phyloP scores from a whole-genome alignment of 106 monocot species.

The Vanilla planifolia region DNA sequence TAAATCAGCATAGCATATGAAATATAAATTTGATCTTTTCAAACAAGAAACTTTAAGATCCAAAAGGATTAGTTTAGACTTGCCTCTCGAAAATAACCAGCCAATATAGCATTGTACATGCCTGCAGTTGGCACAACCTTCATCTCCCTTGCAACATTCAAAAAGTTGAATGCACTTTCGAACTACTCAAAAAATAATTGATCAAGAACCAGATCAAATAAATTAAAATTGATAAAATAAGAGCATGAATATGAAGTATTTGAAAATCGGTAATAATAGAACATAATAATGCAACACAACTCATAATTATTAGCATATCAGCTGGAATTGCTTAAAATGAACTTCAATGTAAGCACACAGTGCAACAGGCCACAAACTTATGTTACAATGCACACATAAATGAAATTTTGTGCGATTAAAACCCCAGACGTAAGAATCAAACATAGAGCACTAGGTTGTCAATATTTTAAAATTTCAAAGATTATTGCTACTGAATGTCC shows the following conservation, averaged over 20 bases:
- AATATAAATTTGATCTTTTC: not conserved
- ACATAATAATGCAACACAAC: not conserved
- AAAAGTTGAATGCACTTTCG: conserved; percentile 59
- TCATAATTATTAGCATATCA: not conserved
- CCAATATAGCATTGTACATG: conserved; percentile 83
- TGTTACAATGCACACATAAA: not conserved
- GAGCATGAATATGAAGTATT: too few species aligned
- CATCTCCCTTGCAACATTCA: conserved; percentile 37
- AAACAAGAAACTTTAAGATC: not conserved
- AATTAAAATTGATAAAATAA: not conserved
- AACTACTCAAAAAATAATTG: conserved; percentile 40
- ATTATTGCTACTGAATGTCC: too few species aligned
- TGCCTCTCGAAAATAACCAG: conserved; percentile 74
- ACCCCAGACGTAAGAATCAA: not conserved
- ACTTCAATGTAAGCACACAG: not conserved
- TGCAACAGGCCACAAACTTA: not conserved
- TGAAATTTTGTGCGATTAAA: not conserved
- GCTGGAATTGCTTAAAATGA: not conserved
- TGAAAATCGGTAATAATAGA: not conserved
- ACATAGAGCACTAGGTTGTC: too few species aligned
- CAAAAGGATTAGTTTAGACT: conserved; percentile 10
- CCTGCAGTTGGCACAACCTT: conserved; percentile 37
- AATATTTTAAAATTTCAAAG: too few species aligned
- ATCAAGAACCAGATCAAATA: not conserved
- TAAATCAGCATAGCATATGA: not conserved